Conservation (phyloP, 306 rosid genomes). For the Cucumis cinereus region DNA sequence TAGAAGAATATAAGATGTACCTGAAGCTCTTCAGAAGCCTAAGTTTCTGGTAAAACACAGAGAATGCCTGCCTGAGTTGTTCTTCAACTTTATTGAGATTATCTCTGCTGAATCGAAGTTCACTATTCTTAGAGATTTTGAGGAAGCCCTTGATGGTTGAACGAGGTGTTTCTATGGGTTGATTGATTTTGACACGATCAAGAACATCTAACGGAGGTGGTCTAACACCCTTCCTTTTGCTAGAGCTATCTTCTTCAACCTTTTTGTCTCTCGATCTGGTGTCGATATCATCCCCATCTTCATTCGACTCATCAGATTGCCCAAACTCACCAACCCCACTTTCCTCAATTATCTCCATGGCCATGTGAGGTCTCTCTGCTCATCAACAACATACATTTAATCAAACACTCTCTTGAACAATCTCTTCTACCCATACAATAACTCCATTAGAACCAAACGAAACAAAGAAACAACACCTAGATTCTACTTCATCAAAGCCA, state of each 20-base stretch:
- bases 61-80: conserved; percentile 36
- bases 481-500: background rate
- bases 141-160: conserved; percentile 48
- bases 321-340: conserved; percentile 6
- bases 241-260: conserved; percentile 11
- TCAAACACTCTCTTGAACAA: background rate
- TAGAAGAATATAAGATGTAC: conserved; percentile 8
- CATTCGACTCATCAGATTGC: conserved; percentile 13
- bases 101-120: conserved; percentile 36
- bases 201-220: conserved; percentile 48
- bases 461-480: background rate
- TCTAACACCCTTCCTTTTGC: conserved; percentile 4
- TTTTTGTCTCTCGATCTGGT: background rate
- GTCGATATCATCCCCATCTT: conserved; percentile 7
- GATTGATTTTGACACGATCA: conserved; percentile 35
- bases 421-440: background rate
- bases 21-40: conserved; percentile 49
- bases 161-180: conserved; percentile 43
- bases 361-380: conserved; percentile 25
- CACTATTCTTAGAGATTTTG: conserved; percentile 23
- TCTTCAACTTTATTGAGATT: conserved; percentile 42
- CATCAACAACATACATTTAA: background rate
- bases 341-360: conserved; percentile 43
- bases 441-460: background rate
- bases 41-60: conserved; percentile 58